Percentiles rank a stretch among this genome's conserved stretches.
phyloP scores from a whole-genome alignment of 257 asterid species.

The Solanum pinnatisectum region DNA sequence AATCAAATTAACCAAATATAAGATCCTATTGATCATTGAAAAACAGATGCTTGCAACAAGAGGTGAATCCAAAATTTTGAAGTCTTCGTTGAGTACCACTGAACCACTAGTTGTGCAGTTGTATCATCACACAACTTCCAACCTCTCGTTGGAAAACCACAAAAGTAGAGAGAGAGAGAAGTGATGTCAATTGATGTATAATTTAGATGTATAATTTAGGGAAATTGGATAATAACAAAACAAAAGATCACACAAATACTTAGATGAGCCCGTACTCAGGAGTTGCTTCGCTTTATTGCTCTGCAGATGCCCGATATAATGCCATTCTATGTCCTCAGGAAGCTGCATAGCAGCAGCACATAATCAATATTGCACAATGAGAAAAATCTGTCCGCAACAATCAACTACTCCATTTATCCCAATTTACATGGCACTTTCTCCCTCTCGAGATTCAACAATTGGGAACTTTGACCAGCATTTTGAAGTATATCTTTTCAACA shows the following conservation, averaged over 20 bases:
- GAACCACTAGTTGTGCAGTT: background rate
- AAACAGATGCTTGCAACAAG: background rate
- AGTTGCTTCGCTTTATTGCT: constrained; percentile 76
- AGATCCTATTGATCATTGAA: background rate
- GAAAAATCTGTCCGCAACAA: background rate
- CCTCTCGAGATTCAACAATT: background rate
- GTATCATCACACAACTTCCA: background rate
- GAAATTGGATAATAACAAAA: background rate
- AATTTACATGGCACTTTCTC: background rate
- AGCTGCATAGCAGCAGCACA: constrained; percentile 32
- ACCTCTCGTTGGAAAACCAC: background rate
- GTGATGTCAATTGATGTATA: background rate
- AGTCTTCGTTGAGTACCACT: background rate
- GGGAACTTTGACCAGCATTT: background rate
- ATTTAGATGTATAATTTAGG: background rate
- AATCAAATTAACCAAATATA: background rate
- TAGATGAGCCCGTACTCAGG: constrained; percentile 29
- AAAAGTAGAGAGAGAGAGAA: background rate
- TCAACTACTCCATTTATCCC: background rate
- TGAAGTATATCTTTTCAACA: background rate
- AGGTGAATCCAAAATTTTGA: background rate
- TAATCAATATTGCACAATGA: background rate
- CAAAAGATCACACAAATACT: background rate
- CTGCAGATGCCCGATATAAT: constrained; percentile 81
- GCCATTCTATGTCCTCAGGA: constrained; percentile 80